Conservation (phyloP, 345 rosid genomes). For the Camelina sativa region DNA sequence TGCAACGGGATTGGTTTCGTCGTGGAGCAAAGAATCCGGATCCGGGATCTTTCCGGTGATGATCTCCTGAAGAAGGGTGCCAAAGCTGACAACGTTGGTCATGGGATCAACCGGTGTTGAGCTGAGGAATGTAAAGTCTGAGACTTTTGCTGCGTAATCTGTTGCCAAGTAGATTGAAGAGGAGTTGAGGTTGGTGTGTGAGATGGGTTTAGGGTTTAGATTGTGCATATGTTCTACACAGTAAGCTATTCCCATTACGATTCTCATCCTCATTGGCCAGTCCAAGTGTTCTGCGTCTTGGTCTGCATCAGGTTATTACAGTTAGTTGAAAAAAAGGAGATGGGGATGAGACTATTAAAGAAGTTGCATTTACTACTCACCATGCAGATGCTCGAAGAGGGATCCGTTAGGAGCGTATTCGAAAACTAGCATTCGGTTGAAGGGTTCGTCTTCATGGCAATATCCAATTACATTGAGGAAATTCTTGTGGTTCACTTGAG, state of each 20-base stretch:
- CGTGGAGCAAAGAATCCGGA: constrained; percentile 46
- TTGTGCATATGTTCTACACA: constrained; percentile 88
- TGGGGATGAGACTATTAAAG: constrained; percentile 4
- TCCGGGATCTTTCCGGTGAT: constrained; percentile 75
- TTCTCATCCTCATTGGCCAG: constrained; percentile 80
- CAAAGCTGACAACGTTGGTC: constrained; percentile 62
- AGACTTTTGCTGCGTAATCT: constrained; percentile 91
- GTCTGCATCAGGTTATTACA: constrained; percentile 47
- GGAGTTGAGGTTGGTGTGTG: constrained; percentile 65
- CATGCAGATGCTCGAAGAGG: constrained; percentile 85
- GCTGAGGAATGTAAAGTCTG: constrained; percentile 71
- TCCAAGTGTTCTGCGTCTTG: constrained; percentile 85
- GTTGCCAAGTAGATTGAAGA: constrained; percentile 71
- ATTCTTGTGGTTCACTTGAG: constrained; percentile 89
- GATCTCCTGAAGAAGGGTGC: constrained; percentile 72
- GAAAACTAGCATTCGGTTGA: constrained; percentile 92
- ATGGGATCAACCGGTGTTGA: constrained; percentile 48
- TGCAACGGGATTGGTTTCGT: constrained; percentile 50
- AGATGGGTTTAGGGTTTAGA: constrained; percentile 63
- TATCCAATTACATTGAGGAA: constrained; percentile 85
- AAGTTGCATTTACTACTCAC: constrained; percentile 51
- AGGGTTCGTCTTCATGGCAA: constrained; percentile 88
- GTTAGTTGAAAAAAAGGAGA: neutral
- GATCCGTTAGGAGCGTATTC: constrained; percentile 96
- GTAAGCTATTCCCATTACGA: constrained; percentile 88